Evolutionary conservation across 164 flowering plant species (phyloP).

Genomic region (Nelumbo lutea): DNA sequence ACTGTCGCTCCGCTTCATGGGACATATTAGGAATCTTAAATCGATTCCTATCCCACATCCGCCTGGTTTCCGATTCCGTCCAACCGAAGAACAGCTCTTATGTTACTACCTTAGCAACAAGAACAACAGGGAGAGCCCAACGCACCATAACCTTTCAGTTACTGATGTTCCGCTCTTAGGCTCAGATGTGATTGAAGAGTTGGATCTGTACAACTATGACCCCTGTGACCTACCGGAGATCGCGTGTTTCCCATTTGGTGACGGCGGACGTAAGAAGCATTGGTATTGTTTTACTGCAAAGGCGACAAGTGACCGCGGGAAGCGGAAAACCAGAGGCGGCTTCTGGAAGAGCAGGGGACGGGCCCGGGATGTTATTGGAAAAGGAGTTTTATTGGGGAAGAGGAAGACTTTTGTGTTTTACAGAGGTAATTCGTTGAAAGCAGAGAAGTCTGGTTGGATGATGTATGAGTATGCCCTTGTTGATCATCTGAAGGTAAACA

Average conservation of each 20-base stretch:
- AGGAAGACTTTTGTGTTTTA: conserved; percentile 42
- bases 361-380: conserved; percentile 31
- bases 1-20: conserved; percentile 19
- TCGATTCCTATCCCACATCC: conserved; percentile 20
- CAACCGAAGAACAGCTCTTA: conserved; percentile 43
- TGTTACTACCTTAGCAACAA: conserved; percentile 37
- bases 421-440: conserved; percentile 20
- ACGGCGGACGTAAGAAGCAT: conserved; percentile 42
- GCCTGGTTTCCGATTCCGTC: conserved; percentile 52
- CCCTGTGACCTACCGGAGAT: conserved; percentile 45
- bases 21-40: conserved; percentile 12
- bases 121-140: conserved; percentile 13
- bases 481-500: conserved; percentile 29
- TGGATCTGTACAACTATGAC: conserved; percentile 37
- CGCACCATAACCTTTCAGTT: not conserved
- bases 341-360: conserved; percentile 46
- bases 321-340: conserved; percentile 37
- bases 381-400: conserved; percentile 33
- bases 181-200: conserved; percentile 29
- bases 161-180: not conserved
- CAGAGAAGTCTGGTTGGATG: conserved; percentile 41
- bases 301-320: conserved; percentile 7
- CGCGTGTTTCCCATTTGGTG: conserved; percentile 36
- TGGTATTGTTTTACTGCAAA: conserved; percentile 42
- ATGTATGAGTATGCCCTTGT: conserved; percentile 51